Evolutionary conservation across 2,329 filamentous ascomycete species (phyloP).

Genomic region (Aspergillus pseudoterreus): DNA sequence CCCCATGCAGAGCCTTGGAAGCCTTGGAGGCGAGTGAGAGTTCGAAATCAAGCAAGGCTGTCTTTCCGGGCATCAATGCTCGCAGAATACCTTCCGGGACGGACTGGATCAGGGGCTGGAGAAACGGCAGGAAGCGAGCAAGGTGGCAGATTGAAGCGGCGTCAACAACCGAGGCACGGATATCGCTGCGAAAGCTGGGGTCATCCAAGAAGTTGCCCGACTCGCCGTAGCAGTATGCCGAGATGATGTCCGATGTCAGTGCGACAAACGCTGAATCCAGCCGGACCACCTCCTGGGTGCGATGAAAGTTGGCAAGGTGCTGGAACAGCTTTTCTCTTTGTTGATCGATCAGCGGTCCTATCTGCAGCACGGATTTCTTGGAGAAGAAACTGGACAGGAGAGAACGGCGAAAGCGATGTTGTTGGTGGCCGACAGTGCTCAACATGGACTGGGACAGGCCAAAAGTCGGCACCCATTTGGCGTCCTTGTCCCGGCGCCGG

Average conservation of each 20-base stretch:
- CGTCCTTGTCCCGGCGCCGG: constrained; percentile 22
- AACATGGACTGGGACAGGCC: constrained; percentile 17
- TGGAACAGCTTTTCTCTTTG: constrained; percentile 17
- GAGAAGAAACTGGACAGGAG: constrained; percentile 43
- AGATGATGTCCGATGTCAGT: constrained; percentile 35
- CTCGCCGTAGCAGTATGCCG: constrained; percentile 36
- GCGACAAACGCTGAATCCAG: constrained; percentile 19
- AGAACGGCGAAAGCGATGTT: constrained; percentile 40
- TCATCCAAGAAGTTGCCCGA: constrained; percentile 28
- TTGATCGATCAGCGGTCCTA: constrained; percentile 34
- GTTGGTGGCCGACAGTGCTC: constrained; percentile 36
- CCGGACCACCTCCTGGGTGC: constrained; percentile 8
- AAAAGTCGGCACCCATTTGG: constrained; percentile 9
- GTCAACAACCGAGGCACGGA: constrained; percentile 19
- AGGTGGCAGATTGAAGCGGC: constrained; percentile 19
- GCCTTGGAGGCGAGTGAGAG: constrained; percentile 5
- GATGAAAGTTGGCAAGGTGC: constrained; percentile 11
- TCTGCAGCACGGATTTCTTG: constrained; percentile 30
- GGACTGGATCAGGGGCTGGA: background rate
- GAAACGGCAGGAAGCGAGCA: constrained; percentile 15
- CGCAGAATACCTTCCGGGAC: background rate
- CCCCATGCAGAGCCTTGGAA: constrained; percentile 1
- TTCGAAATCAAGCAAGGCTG: constrained; percentile 13
- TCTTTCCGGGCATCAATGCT: background rate
- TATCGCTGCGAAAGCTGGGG: constrained; percentile 19